phyloP scores from a whole-genome alignment of 176 grass and related monocot genomes.

The Phoenix dactylifera region DNA sequence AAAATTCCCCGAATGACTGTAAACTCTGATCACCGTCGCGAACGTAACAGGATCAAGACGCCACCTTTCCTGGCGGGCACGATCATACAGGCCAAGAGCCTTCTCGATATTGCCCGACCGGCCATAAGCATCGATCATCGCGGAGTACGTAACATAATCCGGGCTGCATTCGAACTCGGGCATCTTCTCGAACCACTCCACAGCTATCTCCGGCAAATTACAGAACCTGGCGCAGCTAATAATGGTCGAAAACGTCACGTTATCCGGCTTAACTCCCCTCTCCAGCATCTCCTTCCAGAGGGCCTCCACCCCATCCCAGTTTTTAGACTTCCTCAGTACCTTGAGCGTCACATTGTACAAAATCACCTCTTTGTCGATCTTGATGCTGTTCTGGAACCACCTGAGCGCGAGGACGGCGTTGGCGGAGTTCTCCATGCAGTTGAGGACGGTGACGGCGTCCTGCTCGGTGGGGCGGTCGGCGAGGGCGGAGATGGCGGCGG shows the following conservation, averaged over 20 bases:
- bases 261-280: conserved; percentile 54
- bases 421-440: conserved; percentile 27
- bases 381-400: conserved; percentile 57
- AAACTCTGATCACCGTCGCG: conserved; percentile 63
- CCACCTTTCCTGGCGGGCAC: conserved; percentile 54
- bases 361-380: conserved; percentile 48
- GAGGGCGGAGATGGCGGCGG: conserved; percentile 38
- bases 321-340: conserved; percentile 53
- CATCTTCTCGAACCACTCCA: conserved; percentile 98
- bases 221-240: conserved; percentile 70
- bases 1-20: conserved; percentile 60
- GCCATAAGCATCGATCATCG: conserved; percentile 70
- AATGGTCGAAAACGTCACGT: conserved; percentile 67
- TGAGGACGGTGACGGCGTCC: conserved; percentile 78
- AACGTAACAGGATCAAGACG: conserved; percentile 56
- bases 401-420: conserved; percentile 51
- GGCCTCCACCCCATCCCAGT: conserved; percentile 47
- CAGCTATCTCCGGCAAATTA: conserved; percentile 43
- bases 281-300: conserved; percentile 60
- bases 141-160: conserved; percentile 53
- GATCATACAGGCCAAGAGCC: conserved; percentile 63
- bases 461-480: conserved; percentile 39
- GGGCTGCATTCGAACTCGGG: conserved; percentile 55
- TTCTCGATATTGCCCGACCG: conserved; percentile 47
- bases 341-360: conserved; percentile 90